Percentiles rank a stretch among this genome's conserved stretches.
Evolutionary conservation across 1,139 yeast species (phyloP).

Genomic region (Martiniozyma asiatica): DNA sequence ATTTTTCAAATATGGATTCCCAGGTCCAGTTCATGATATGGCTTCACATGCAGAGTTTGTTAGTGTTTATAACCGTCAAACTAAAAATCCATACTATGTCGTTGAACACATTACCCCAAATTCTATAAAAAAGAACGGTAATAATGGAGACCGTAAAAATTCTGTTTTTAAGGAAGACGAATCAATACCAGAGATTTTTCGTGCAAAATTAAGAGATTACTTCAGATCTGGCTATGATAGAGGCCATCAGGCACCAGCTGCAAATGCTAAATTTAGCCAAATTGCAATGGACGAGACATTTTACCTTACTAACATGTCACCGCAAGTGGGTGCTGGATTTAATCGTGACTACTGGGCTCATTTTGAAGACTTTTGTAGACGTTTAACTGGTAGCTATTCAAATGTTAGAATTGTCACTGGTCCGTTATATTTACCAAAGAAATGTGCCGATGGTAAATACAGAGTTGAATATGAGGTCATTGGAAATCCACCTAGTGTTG

Average conservation of each 20-base stretch:
- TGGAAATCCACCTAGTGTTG: constrained; percentile 93
- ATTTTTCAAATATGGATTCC: constrained; percentile 82
- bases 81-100: constrained; percentile 73
- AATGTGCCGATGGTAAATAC: constrained; percentile 62
- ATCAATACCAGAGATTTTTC: constrained; percentile 60
- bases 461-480: constrained; percentile 82
- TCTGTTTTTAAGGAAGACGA: constrained; percentile 85
- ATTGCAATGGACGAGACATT: constrained; percentile 93
- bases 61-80: constrained; percentile 76
- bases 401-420: constrained; percentile 86
- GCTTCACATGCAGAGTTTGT: constrained; percentile 64
- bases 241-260: constrained; percentile 98
- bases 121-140: constrained; percentile 34
- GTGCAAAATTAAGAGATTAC: constrained; percentile 71
- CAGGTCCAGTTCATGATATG: constrained; percentile 87
- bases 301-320: constrained; percentile 78
- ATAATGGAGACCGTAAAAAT: constrained; percentile 61
- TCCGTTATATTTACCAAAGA: constrained; percentile 79
- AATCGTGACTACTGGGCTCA: constrained; percentile 98
- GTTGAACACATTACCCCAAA: constrained; percentile 81
- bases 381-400: constrained; percentile 55
- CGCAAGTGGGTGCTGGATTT: constrained; percentile 96
- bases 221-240: constrained; percentile 94
- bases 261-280: constrained; percentile 86
- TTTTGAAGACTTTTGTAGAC: constrained; percentile 78